phyloP scores from a whole-genome alignment of 2,329 filamentous ascomycete species.

The Aspergillus awamori region DNA sequence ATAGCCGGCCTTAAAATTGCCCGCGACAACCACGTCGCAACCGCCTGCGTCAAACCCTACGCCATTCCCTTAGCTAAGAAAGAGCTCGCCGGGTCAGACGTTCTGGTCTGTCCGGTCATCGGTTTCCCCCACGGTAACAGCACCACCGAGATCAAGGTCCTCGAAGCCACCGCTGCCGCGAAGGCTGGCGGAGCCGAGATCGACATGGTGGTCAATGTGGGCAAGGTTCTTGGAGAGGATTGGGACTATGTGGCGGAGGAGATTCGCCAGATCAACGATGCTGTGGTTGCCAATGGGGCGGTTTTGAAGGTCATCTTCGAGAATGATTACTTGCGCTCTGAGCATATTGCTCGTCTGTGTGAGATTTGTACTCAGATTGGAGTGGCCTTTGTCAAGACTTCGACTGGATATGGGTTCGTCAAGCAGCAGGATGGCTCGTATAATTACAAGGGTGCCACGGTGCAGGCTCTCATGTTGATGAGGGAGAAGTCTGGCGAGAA shows the following conservation, averaged over 20 bases:
- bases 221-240: constrained; percentile 59
- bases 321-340: constrained; percentile 58
- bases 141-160: constrained; percentile 57
- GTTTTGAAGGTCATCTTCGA: constrained; percentile 66
- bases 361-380: constrained; percentile 55
- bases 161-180: constrained; percentile 55
- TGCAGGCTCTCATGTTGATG: constrained; percentile 59
- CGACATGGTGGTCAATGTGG: constrained; percentile 63
- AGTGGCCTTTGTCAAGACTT: constrained; percentile 64
- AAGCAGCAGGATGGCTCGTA: constrained; percentile 58
- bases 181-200: constrained; percentile 57
- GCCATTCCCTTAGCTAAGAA: constrained; percentile 52
- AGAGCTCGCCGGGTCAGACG: constrained; percentile 52
- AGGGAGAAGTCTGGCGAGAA: constrained; percentile 45
- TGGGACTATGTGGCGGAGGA: constrained; percentile 61
- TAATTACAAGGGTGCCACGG: constrained; percentile 57
- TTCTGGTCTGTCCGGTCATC: constrained; percentile 60
- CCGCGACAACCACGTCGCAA: constrained; percentile 54
- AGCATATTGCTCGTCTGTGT: constrained; percentile 57
- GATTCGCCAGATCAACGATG: constrained; percentile 54
- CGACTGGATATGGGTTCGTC: constrained; percentile 63
- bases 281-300: constrained; percentile 48
- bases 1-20: constrained; percentile 53
- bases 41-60: constrained; percentile 64
- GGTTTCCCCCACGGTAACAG: constrained; percentile 65